These are phyloP conservation scores for Obelidium mucronatum DNA, from an alignment of 192 early-diverging fungal genomes.

Conservation along the genomic window DNA sequence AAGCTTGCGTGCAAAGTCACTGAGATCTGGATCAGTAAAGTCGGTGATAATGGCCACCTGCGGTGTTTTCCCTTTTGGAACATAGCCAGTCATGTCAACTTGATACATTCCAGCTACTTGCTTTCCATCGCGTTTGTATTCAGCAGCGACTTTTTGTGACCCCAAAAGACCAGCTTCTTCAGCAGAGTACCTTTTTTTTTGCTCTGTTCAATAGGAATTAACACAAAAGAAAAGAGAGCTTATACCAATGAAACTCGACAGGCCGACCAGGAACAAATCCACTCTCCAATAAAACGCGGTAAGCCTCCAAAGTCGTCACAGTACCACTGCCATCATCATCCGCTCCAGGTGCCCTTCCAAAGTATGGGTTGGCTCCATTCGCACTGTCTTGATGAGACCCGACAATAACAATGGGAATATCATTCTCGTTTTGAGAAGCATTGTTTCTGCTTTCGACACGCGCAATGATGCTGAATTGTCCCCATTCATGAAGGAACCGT, in stretches of 20 bases:
- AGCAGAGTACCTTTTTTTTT: constrained; percentile 63
- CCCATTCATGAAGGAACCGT: constrained; percentile 81
- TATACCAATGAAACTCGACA: constrained; percentile 95
- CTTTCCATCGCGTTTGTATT: constrained; percentile 63
- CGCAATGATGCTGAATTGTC: constrained; percentile 84
- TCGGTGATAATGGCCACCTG: constrained; percentile 78
- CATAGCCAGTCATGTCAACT: constrained; percentile 91
- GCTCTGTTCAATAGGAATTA: neutral
- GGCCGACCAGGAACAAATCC: constrained; percentile 73
- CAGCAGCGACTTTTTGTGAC: constrained; percentile 75
- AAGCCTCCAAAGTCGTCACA: constrained; percentile 87
- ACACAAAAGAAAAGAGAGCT: neutral
- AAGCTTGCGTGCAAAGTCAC: constrained; percentile 55
- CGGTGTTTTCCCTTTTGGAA: constrained; percentile 50
- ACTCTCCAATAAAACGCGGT: constrained; percentile 71
- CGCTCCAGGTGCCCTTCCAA: constrained; percentile 62
- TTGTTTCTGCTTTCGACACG: constrained; percentile 64
- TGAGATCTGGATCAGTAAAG: constrained; percentile 64
- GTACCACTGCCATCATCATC: constrained; percentile 84
- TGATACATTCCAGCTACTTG: constrained; percentile 72
- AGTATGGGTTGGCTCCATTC: constrained; percentile 66
- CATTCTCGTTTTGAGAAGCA: too few relatives aligned
- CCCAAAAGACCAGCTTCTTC: constrained; percentile 91
- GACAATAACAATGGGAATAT: constrained; percentile 67
- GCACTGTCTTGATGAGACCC: constrained; percentile 89